Evolutionary conservation across 2,329 filamentous ascomycete genomes (phyloP).

Genomic region (Clonostachys byssicola): DNA sequence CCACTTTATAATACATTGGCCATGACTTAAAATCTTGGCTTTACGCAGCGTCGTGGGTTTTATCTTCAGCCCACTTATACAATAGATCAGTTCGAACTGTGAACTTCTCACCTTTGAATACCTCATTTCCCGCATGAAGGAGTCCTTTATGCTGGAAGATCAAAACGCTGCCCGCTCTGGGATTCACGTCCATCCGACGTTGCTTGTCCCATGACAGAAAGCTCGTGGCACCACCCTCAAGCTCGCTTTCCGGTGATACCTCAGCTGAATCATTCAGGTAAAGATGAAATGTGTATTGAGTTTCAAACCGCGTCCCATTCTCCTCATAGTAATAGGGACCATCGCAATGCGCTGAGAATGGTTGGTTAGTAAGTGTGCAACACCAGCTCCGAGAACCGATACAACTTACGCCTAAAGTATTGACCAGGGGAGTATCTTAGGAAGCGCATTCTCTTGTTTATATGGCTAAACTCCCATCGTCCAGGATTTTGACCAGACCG

Average conservation of each 20-base stretch:
- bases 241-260: slow-evolving; percentile 9
- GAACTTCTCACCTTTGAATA: slow-evolving; percentile 47
- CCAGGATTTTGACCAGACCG: slow-evolving; percentile 5
- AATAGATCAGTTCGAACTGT: slow-evolving; percentile 53
- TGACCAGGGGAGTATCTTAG: slow-evolving; percentile 68
- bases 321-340: slow-evolving; percentile 52
- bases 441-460: slow-evolving; percentile 75
- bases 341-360: slow-evolving; percentile 67
- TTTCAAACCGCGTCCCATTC: slow-evolving; percentile 36
- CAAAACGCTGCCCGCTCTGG: slow-evolving; percentile 52
- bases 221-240: slow-evolving; percentile 50
- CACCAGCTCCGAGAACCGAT: too few species aligned
- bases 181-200: slow-evolving; percentile 45
- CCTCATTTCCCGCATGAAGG: slow-evolving; percentile 48
- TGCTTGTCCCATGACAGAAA: slow-evolving; percentile 41
- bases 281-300: slow-evolving; percentile 51
- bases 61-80: slow-evolving; percentile 26
- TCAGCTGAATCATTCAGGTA: slow-evolving; percentile 30
- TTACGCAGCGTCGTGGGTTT: too few species aligned
- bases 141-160: slow-evolving; percentile 53
- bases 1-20: too few species aligned
- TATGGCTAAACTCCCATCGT: slow-evolving; percentile 37
- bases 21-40: too few species aligned
- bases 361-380: too few species aligned
- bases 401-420: slow-evolving; percentile 57